Conservation (phyloP, 768 basidiomycete genomes). For the Daedaleopsis sinensis region DNA sequence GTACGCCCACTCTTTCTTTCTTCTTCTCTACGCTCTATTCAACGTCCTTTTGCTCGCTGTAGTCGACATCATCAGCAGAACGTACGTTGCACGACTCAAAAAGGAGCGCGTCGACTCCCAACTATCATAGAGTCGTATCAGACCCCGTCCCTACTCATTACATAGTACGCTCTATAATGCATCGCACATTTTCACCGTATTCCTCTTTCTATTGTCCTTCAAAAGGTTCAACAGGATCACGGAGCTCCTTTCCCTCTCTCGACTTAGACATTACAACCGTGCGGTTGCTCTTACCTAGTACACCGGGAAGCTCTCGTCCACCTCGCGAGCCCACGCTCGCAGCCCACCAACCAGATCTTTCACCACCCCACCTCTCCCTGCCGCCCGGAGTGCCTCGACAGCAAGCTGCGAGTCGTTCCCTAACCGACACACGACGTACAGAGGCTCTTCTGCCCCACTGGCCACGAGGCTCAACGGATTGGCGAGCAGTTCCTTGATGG, state of each 20-base stretch:
- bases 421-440: constrained; percentile 77
- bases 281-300: constrained; percentile 53
- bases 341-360: constrained; percentile 84
- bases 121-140: neutral
- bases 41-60: constrained; percentile 6
- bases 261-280: no score
- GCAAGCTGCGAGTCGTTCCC: constrained; percentile 96
- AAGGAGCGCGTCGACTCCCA: constrained; percentile 45
- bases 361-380: constrained; percentile 38
- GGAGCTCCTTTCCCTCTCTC: no score
- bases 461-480: constrained; percentile 47
- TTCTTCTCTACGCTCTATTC: neutral
- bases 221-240: neutral
- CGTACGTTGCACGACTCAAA: constrained; percentile 62
- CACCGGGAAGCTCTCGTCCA: constrained; percentile 78
- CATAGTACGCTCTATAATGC: constrained; percentile 14
- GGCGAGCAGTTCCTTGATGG: constrained; percentile 64
- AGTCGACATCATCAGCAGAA: constrained; percentile 80
- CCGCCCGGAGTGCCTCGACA: constrained; percentile 58
- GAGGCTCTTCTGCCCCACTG: constrained; percentile 29
- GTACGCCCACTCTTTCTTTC: constrained; percentile 47
- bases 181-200: neutral
- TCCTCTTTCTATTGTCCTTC: neutral
- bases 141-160: neutral
- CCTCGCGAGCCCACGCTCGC: constrained; percentile 72